phyloP scores from a whole-genome alignment of 257 asterid species.

The Solanum chiquidenum region DNA sequence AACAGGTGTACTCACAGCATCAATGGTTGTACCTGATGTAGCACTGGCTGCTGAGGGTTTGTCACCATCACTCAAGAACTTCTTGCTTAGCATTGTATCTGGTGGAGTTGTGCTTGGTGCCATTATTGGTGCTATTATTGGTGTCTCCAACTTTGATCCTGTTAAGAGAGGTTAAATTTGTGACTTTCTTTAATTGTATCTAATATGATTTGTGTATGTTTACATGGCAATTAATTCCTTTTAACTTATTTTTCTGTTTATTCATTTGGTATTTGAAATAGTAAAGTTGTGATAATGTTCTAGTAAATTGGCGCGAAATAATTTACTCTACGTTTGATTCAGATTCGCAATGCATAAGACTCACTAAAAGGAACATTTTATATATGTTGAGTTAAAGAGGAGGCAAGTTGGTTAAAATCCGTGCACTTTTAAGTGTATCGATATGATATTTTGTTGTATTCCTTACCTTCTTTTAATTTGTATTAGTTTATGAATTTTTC shows the following conservation, averaged over 20 bases:
- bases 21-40: constrained; percentile 55
- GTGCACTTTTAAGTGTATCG: background rate
- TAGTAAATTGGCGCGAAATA: background rate
- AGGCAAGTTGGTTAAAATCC: constrained; percentile 18
- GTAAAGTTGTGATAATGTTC: background rate
- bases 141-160: constrained; percentile 80
- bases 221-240: background rate
- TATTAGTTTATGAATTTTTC: too few relatives aligned
- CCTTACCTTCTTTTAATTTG: background rate
- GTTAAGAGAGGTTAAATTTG: constrained; percentile 55
- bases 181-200: background rate
- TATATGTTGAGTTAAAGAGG: constrained; percentile 17
- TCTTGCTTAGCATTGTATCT: constrained; percentile 67
- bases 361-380: background rate
- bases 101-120: constrained; percentile 65
- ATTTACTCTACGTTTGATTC: background rate
- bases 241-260: background rate
- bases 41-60: constrained; percentile 61
- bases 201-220: background rate
- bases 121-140: constrained; percentile 53
- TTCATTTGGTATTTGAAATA: background rate
- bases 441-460: background rate
- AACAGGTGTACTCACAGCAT: constrained; percentile 64
- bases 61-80: constrained; percentile 74
- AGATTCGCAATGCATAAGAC: background rate